Base-by-base conservation (phyloP, 768 basidiomycete species). In the Lentinula detonsa region DNA sequence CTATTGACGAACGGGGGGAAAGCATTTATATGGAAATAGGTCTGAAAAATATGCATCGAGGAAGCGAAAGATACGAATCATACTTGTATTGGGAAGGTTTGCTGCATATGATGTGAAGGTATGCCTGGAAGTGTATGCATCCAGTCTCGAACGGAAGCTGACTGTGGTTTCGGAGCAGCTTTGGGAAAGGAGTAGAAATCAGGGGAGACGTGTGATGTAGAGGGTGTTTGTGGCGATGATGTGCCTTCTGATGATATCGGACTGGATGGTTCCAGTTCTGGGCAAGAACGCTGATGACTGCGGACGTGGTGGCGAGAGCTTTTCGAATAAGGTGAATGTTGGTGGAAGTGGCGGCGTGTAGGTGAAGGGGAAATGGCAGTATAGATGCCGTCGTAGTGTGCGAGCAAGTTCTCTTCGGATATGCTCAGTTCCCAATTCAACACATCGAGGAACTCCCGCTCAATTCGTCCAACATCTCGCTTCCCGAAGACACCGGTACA, bases 401-500 rank as follows among this genome's bases (percentile, higher is more conserved):
- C 72, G 53, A 90, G 78, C 61, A 91, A 64, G 67, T 90, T 88
- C 43, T 76, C 76, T 66, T 90, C 88, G 58, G 81, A 73, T 64
- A 91, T 72, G 60, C 79, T 76, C 43, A 91, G 80, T 68, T 91
- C 85, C 66, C 87, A 91, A 70, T 90, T 86, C 63, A 91, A 81
- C 42, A 91, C 89, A 64, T 88, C 87, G 52, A 91, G 81, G 72
- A 88, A 90, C 73, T 91, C 90, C 67, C 90, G 84, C 73, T 91
- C 89, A 68, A 91, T 90, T 65, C 89, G 83, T 50, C 88, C 88
- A 31, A 90, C 82, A 66, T 91, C 90, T 43, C 89, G 83, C 71
- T 89, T 90, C 65, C 89, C 88, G 69, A 91, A 91, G 31, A 91
- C 86, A 34, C 87, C 86, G 0, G 90, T 90, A 73, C 88, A 90